Evolutionary conservation across 139 green algal species (phyloP).

Genomic region (Picochlorum sp.): DNA sequence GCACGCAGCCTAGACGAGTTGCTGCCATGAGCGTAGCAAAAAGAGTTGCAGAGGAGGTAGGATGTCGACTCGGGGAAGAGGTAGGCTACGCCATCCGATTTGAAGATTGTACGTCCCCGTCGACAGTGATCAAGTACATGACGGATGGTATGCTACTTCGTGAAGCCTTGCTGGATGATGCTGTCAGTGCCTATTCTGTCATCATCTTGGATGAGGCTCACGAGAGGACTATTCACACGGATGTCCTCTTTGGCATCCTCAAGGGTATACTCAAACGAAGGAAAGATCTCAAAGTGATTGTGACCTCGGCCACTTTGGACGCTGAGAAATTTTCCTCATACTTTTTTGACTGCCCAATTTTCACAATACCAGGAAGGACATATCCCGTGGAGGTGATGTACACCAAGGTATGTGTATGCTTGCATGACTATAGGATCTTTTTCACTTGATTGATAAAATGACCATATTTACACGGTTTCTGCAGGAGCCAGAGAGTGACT

Average conservation of each 20-base stretch:
- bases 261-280: slow-evolving; percentile 54
- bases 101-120: slow-evolving; percentile 81
- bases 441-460: background rate
- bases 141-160: slow-evolving; percentile 95
- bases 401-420: slow-evolving; percentile 45
- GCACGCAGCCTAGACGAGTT: slow-evolving; percentile 90
- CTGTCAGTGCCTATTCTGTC: slow-evolving; percentile 65
- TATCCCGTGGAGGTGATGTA: slow-evolving; percentile 80
- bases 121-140: slow-evolving; percentile 97
- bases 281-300: slow-evolving; percentile 71
- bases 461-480: background rate
- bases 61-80: slow-evolving; percentile 75
- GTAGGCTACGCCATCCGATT: slow-evolving; percentile 97
- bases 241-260: slow-evolving; percentile 97
- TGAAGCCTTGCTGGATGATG: slow-evolving; percentile 80
- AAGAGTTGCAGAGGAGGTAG: slow-evolving; percentile 90
- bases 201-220: slow-evolving; percentile 97
- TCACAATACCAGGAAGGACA: slow-evolving; percentile 75
- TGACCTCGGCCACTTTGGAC: slow-evolving; percentile 90
- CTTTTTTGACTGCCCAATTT: slow-evolving; percentile 88
- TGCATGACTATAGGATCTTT: background rate
- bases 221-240: slow-evolving; percentile 94
- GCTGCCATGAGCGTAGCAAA: slow-evolving; percentile 94
- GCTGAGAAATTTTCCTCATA: slow-evolving; percentile 93
- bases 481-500: slow-evolving; percentile 76